phyloP scores from a whole-genome alignment of 805 yeast species.

The Sugiyamaella americana region DNA sequence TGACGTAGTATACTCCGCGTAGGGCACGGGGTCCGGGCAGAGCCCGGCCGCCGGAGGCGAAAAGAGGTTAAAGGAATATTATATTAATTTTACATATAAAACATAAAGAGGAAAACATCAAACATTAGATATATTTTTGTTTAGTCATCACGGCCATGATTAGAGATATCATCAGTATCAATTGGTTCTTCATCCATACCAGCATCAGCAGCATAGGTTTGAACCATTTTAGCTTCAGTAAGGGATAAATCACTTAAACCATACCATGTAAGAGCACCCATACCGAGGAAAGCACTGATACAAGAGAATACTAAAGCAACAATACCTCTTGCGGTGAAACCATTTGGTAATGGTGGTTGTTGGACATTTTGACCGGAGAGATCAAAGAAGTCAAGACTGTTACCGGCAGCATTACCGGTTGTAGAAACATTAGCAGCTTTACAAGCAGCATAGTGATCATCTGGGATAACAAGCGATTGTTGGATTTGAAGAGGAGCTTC shows the following conservation, averaged over 20 bases:
- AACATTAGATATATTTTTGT: not conserved
- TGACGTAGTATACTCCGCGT: too few species aligned
- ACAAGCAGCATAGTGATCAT: constrained; percentile 58
- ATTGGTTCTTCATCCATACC: constrained; percentile 41
- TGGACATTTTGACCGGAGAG: constrained; percentile 73
- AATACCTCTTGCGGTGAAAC: constrained; percentile 92
- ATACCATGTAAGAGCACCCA: constrained; percentile 67
- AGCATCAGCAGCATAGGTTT: constrained; percentile 38
- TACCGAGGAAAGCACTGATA: constrained; percentile 78
- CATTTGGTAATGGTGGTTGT: constrained; percentile 60
- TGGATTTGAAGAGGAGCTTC: constrained; percentile 74
- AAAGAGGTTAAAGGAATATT: not conserved
- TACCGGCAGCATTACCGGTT: constrained; percentile 88
- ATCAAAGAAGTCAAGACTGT: constrained; percentile 54
- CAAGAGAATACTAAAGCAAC: constrained; percentile 90
- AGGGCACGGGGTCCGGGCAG: not conserved
- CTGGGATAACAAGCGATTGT: constrained; percentile 53
- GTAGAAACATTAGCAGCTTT: constrained; percentile 44
- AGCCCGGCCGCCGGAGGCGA: not conserved
- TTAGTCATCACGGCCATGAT: constrained; percentile 8
- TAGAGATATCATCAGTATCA: constrained; percentile 29
- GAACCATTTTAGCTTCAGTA: constrained; percentile 56
- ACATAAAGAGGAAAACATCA: not conserved
- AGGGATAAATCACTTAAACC: constrained; percentile 79
- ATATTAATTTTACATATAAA: not conserved